These are phyloP conservation scores for Penicillium sp. DNA, from an alignment of 2,329 filamentous ascomycete species.

Conservation along the genomic window DNA sequence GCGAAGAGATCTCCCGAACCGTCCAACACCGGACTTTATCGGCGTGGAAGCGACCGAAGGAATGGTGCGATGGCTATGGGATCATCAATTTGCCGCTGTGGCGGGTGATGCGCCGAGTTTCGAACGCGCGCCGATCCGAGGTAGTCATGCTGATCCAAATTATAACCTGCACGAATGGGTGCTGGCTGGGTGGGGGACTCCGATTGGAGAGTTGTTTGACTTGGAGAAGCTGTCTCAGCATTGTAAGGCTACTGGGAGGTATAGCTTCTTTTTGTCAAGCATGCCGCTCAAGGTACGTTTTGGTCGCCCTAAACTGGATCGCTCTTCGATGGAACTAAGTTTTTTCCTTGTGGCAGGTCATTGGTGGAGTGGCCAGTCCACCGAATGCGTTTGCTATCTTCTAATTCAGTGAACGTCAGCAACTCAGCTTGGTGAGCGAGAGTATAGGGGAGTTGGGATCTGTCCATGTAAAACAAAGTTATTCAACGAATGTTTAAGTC, in stretches of 20 bases:
- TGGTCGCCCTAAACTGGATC: neutral
- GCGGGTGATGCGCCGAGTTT: slow-evolving; percentile 39
- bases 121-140: slow-evolving; percentile 31
- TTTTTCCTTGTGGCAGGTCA: slow-evolving; percentile 14
- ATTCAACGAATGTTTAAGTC: neutral
- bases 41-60: slow-evolving; percentile 39
- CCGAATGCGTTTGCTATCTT: slow-evolving; percentile 30
- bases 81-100: slow-evolving; percentile 39
- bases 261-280: slow-evolving; percentile 39
- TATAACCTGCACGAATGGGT: slow-evolving; percentile 37
- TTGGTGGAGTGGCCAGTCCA: slow-evolving; percentile 27
- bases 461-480: neutral
- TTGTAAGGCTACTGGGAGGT: slow-evolving; percentile 33
- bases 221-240: slow-evolving; percentile 35
- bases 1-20: slow-evolving; percentile 19
- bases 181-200: slow-evolving; percentile 34
- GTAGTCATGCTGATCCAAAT: slow-evolving; percentile 26
- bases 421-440: neutral
- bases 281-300: slow-evolving; percentile 34
- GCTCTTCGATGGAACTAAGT: neutral
- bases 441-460: neutral
- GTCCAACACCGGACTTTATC: slow-evolving; percentile 27
- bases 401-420: neutral
- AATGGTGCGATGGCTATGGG: slow-evolving; percentile 39
- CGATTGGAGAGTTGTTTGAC: slow-evolving; percentile 40